phyloP scores from a whole-genome alignment of 805 yeast species.

The Lipomyces mesembrius region DNA sequence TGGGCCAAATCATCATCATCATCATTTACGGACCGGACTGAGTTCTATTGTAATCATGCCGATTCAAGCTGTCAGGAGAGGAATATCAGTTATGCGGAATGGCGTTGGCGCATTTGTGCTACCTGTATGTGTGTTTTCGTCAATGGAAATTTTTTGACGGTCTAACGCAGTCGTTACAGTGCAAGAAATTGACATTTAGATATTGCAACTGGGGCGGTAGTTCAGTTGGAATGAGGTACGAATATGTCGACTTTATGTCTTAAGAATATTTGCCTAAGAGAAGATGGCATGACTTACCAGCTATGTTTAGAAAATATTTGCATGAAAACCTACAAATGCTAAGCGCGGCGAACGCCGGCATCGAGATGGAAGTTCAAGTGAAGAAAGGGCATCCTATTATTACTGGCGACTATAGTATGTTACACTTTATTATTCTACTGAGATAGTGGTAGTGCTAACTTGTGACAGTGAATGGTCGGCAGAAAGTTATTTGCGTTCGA shows the following conservation, averaged over 20 bases:
- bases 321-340: slow-evolving; percentile 56
- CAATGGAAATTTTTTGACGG: neutral
- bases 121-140: slow-evolving; percentile 48
- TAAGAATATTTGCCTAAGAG: neutral
- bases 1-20: neutral
- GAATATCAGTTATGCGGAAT: slow-evolving; percentile 66
- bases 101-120: slow-evolving; percentile 75
- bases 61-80: slow-evolving; percentile 51
- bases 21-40: neutral
- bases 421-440: neutral
- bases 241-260: slow-evolving; percentile 8
- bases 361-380: slow-evolving; percentile 71
- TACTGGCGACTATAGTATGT: slow-evolving; percentile 57
- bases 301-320: slow-evolving; percentile 59
- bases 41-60: slow-evolving; percentile 20
- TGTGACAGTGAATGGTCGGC: slow-evolving; percentile 46
- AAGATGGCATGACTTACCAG: slow-evolving; percentile 26
- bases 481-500: slow-evolving; percentile 72
- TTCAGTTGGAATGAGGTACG: slow-evolving; percentile 69
- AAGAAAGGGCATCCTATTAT: slow-evolving; percentile 75
- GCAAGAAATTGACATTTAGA: slow-evolving; percentile 73
- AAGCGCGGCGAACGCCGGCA: slow-evolving; percentile 64
- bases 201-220: slow-evolving; percentile 97
- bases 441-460: neutral
- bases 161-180: slow-evolving; percentile 44